Base-by-base conservation (phyloP, 2,329 filamentous ascomycete genomes). In the Dissoconium aciculare region DNA sequence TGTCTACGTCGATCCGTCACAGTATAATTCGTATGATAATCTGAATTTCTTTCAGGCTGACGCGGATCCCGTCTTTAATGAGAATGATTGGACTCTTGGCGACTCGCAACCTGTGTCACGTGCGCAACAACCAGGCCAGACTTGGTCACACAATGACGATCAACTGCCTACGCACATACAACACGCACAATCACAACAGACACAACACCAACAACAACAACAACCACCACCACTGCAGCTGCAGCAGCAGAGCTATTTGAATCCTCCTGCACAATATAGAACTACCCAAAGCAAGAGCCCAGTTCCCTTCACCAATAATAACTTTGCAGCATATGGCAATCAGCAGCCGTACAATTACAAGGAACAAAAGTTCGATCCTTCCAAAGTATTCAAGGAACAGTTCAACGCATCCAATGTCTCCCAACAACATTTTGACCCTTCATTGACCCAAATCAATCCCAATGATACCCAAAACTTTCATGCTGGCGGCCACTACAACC, bases 51-150 rank as follows among this genome's bases (percentile, higher is more conserved):
- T 48, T 37, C 39, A 41, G 31, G 41, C 41, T 42, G 36, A 36
- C 17, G 30, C 39, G 38, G 42, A 49, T 32, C 36, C 43, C 29
- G 41, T 19, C 33, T 40, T 42, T 32, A 40, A 41, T 39, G 43
- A 52, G 40, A 41, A 46, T 43, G 41, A 42, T 42, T 53, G 50
- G 50, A 42, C 36, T 40, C 23, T 43, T 43, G 44, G 42, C 36
- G 37, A 40, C 33, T 42, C 32, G 27, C 26, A 35, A 17, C 25
- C 29, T 23, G 38, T 37, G 41, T 50, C 49, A 50, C 49, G 47
- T 50, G 45, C 33, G 10, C 37, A 40, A 33, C 33, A 33, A 17
- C 29, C 36, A 5, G 35, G 33, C 25, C 36, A 36, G 36, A 41
- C 36, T 35, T 50, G 44, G 43, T 38, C 37, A 21, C 42, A 46